Evolutionary conservation across 495 filamentous ascomycete genomes (phyloP), one percentile per base, ranked within the genome.

Genomic region (Acidomyces sp.): DNA sequence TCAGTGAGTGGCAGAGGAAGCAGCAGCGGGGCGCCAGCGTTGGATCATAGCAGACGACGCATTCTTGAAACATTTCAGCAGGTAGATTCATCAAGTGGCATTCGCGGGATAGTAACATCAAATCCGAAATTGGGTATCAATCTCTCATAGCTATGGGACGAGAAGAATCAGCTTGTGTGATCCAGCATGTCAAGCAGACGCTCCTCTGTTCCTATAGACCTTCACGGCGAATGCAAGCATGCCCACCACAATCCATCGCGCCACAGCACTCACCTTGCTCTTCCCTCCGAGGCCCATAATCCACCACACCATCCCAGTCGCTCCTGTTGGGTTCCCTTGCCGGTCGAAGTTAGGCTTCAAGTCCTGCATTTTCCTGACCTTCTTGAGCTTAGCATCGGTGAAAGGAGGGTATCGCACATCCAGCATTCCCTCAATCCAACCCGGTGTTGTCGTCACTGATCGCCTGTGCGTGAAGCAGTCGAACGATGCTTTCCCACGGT

Each of bases 371-470:
- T 61, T 62, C 48, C 67, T 56, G 55, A 78, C 67, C 45, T 71
- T 64, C 49, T 62, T 60, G 33, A 79, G 52, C 58, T 85, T 80
- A 39, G 63, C 71, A 5, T 54, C 60, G 9, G 55, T 54, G 56
- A 81, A 88, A 2, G 87, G 87, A 48, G 85, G 78, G 64, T 95
- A 95, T 29, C 87, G 71, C 45, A 86, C 68, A 29, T 67, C 64
- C 43, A 95, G 61, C 48, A 90, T 53, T 11, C 64, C 58, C 51
- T 95, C 87, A 49, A 85, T 68, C 87, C 87, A 95, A 45, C 62
- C 53, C 5, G 87, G 86, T 25, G 80, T 87, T 45, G 66, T 74
- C 35, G 77, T 78, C 42, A 93, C 65, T 43, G 74, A 72, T 38
- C 87, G 77, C 17, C 76, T 69, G 63, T 95, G 63, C 19, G 74